phyloP scores from a whole-genome alignment of 345 rosid genomes.

The Combretum micranthum region DNA sequence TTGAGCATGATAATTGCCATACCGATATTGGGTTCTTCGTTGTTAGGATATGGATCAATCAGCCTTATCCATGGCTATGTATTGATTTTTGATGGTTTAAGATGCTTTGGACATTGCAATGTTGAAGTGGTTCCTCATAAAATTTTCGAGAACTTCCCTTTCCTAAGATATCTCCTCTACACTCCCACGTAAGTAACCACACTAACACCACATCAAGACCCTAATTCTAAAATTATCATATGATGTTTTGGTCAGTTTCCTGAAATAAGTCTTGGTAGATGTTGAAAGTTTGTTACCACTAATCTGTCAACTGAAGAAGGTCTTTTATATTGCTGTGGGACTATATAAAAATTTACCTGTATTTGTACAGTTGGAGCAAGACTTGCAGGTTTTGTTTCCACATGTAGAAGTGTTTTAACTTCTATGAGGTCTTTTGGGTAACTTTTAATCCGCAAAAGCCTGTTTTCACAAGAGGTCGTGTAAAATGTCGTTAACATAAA shows the following conservation, averaged over 20 bases:
- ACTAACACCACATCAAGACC: too few species aligned
- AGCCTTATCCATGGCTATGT: slow-evolving; percentile 51
- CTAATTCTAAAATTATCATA: too few species aligned
- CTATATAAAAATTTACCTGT: too few species aligned
- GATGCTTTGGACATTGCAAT: slow-evolving; percentile 83
- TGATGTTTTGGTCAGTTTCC: too few species aligned
- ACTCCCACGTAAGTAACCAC: slow-evolving; percentile 74
- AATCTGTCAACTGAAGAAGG: not conserved
- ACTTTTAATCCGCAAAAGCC: too few species aligned
- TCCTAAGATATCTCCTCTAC: slow-evolving; percentile 60
- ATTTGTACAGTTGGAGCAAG: too few species aligned
- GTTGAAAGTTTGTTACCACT: not conserved
- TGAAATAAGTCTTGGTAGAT: too few species aligned
- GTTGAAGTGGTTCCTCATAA: slow-evolving; percentile 64
- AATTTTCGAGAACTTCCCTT: slow-evolving; percentile 47
- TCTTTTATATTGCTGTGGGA: not conserved
- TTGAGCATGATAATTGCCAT: slow-evolving; percentile 42
- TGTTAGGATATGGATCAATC: slow-evolving; percentile 63
- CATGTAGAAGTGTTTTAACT: too few species aligned
- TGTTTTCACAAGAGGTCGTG: too few species aligned
- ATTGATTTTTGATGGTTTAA: slow-evolving; percentile 57
- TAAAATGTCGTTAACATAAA: too few species aligned
- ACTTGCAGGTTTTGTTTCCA: too few species aligned
- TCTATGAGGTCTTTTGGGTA: too few species aligned
- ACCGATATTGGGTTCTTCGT: slow-evolving; percentile 59